Percentiles rank a stretch among this genome's conserved stretches.
Conservation (phyloP, 768 basidiomycete genomes). For the Agrocybe pediades region DNA sequence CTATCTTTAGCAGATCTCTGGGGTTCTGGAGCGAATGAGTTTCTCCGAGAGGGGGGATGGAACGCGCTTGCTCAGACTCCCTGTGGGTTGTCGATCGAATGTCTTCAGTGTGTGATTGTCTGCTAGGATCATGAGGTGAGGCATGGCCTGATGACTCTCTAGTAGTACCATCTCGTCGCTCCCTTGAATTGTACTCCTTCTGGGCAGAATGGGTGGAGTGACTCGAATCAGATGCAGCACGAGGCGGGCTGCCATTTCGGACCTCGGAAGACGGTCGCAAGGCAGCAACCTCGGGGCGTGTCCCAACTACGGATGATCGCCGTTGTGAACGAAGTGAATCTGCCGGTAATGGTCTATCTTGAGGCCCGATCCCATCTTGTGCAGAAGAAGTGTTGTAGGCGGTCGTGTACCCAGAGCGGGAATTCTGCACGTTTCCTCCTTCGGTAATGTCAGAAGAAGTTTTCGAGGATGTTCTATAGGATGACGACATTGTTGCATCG, state of each 20-base stretch:
- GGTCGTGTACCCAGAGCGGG: constrained; percentile 12
- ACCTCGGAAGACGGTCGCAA: constrained; percentile 14
- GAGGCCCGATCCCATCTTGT: constrained; percentile 3
- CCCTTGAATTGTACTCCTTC: constrained; percentile 7
- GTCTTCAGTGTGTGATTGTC: constrained; percentile 1
- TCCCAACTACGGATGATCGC: constrained; percentile 16
- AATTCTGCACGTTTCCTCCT: constrained; percentile 2
- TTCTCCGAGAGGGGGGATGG: constrained; percentile 12
- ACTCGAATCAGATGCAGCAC: constrained; percentile 11
- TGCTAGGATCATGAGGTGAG: constrained; percentile 1
- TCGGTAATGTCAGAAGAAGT: constrained; percentile 2
- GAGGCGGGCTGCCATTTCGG: constrained; percentile 11
- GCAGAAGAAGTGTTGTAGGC: constrained; percentile 11
- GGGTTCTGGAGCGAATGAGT: constrained; percentile 13
- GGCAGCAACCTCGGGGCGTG: constrained; percentile 16
- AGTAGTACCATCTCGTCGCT: constrained; percentile 3
- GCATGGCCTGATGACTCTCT: constrained; percentile 11
- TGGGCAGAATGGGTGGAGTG: constrained; percentile 5
- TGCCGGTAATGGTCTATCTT: constrained; percentile 6
- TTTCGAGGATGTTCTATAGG: constrained; percentile 11
- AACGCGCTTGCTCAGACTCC: constrained; percentile 7
- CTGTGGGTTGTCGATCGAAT: constrained; percentile 11
- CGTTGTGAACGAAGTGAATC: constrained; percentile 11
- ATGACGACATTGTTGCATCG: constrained; percentile 13
- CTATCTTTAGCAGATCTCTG: constrained; percentile 11